Base-by-base conservation (phyloP, 805 yeast species). In the Saccharomyces mikatae region DNA sequence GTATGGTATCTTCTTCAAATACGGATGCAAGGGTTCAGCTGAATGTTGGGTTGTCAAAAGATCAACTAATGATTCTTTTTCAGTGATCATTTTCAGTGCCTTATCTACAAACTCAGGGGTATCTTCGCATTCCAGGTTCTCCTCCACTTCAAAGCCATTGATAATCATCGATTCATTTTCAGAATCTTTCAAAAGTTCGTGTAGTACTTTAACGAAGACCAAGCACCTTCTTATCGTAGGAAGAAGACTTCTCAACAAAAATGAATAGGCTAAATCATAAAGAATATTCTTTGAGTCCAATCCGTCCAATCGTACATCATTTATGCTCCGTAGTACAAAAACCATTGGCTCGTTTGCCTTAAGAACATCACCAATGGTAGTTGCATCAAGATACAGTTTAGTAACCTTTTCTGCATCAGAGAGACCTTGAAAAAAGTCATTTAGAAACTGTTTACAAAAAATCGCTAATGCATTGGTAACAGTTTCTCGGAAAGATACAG, bases 191-290 rank as follows among this genome's bases (percentile, higher is more conserved):
- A 71, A 56, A 6, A 69, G 56, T 6, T 62, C 58, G 47, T 66
- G 66, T 48, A 74, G 56, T n/a, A 65, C 66, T 47, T 62, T 64
- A 24, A 71, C 49, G 55, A 74, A 69, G 6, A 69, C 65, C 50
- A 67, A 48, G 51, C 67, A 70, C 47, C 71, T 65, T 50, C 71
- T 61, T 44, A 66, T 49, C 1, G 67, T 61, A 2, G 67, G 70
- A 17, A 64, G 55, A 14, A 67, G 36, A 46, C 61, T 62, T 46
- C 54, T 63, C 44, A 64, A 41, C 11, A 64, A 36, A 49, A 56
- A 57, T 1, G 66, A 59, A 50, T 62, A 66, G 6, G 64, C 62
- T 30, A 66, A 28, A 30, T 53, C 52, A 53, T 56, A 65, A 8
- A 57, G 54, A 8, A 57, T 54, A 47, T 56, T 52, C 31, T 44